Base-by-base conservation (phyloP, 2,329 filamentous ascomycete genomes). In the Colletotrichum tropicale region DNA sequence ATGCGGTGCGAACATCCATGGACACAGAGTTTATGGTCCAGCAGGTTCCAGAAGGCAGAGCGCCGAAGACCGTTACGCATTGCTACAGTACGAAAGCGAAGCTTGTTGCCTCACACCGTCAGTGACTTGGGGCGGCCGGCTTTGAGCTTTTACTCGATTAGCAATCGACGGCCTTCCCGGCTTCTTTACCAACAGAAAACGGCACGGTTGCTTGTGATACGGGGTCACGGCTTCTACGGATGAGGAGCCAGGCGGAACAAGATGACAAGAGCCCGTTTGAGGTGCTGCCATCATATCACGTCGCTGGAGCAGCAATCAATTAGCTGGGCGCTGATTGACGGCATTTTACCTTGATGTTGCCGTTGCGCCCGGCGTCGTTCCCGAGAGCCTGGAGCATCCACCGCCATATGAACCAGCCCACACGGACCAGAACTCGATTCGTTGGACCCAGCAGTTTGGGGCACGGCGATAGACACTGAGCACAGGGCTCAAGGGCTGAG, bases 391-490 rank as follows among this genome's bases (percentile, higher is more conserved):
- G 64, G 70, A 52, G 70, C 69, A 24, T 75, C 56, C 69, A 64
- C 38, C 26, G 43, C 70, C 36, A 52, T 21, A 28, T 34, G 16
- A 66, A 62, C 48, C 12, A 68, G n/a, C 43, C 30, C 52, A 24
- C 61, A 56, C 71, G 55, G 18, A 66, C 36, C 43, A 61, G 61
- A 61, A 34, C 61, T 66, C 43, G 66, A 70, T 60, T 55, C 72
- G 38, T 60, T 43, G 56, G 69, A 52, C 70, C 69, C 70, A 52
- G 56, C 56, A 68, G n/a, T 60, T 48, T 73, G 62, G 73, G 64
- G 43, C 58, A 48, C 43, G 43, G n/a, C 56, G 64, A 73, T 67
- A 48, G 56, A 26, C 36, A 36, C 36, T 21, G 55, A 48, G 48
- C 30, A 13, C 73, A 73, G 70, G 70, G 69, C 73, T 34, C 69